Base-by-base conservation (phyloP, 192 early-diverging fungal species). In the Backusella liffmaniae region DNA sequence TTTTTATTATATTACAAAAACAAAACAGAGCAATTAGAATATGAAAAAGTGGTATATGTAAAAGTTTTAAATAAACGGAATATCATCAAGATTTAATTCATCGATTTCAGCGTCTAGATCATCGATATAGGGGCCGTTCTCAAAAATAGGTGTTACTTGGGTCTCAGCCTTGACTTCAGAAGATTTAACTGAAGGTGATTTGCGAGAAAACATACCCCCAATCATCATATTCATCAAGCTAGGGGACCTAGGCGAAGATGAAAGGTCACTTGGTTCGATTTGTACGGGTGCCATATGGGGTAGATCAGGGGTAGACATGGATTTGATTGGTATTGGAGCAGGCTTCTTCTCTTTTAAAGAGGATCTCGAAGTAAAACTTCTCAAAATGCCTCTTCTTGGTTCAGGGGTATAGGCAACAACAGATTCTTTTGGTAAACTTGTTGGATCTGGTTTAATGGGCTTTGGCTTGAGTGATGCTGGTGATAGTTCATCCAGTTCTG, bases 381-480 rank as follows among this genome's bases (percentile, higher is more conserved):
- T 70, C 18, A 80, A 37, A 15, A 80, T 49, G 41, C 79, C 53
- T 29, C 71, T 71, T 32, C 59, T 72, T 32, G 59, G 78, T 10
- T 70, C 51, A 5, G 73, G 73, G 18, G 70, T 32, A 10, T 49
- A 71, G 2, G 46, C 36, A 26, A 75, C 68, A 5, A 76, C 66
- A n/a, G 79, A 71, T 23, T 51, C 53, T 0, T 23, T 49, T 6
- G 74, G 79, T 10, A 80, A 30, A 35, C 53, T 73, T 9, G 79
- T 68, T 10, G 69, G 67, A 26, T 80, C 70, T 16, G 79, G 74
- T 30, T 72, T 70, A 44, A 80, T 80, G 1, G 79, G 79, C 13
- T 72, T 76, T 5, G 79, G 79, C 32, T 79, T 79, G 18, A 70
- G 70, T 0, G 78, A 73, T 5, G 69, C 69, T 32, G 79, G 74